A percentile compares a stretch with the other conserved stretches of the same genome.
Evolutionary conservation across 306 rosid genomes (phyloP).

Genomic region (Erythrophleum fordii): DNA sequence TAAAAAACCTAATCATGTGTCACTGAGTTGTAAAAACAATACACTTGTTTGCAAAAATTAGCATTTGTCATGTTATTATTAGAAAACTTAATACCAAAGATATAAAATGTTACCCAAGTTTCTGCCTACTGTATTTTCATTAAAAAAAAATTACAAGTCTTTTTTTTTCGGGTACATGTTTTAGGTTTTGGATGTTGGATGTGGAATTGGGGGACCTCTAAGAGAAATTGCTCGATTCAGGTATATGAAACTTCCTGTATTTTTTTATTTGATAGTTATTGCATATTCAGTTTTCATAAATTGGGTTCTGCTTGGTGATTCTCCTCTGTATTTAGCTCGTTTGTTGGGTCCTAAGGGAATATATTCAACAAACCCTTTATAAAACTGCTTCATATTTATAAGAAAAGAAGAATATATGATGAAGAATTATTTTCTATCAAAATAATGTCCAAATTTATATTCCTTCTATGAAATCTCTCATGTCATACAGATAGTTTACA

Average conservation of each 20-base stretch:
- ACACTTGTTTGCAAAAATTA: not conserved
- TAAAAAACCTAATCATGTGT: not conserved
- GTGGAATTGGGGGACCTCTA: constrained; percentile 85
- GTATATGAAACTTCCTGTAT: constrained; percentile 35
- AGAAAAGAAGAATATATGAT: not conserved
- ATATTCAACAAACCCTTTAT: not conserved
- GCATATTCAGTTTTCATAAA: not conserved
- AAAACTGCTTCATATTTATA: not conserved
- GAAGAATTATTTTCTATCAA: not conserved
- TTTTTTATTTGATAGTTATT: not conserved
- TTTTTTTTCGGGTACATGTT: not conserved
- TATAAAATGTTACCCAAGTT: not conserved
- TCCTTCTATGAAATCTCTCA: not conserved
- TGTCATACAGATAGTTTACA: not conserved
- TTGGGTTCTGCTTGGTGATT: not conserved
- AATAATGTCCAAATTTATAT: not conserved
- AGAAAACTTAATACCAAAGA: not conserved
- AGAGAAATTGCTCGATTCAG: constrained; percentile 83
- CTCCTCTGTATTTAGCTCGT: not conserved
- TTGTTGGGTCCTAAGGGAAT: not conserved
- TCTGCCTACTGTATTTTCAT: not conserved
- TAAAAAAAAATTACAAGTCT: not conserved
- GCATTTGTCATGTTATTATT: not conserved
- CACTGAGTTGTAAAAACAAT: not conserved
- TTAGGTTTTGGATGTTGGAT: constrained; percentile 85